phyloP scores from a whole-genome alignment of 2,329 filamentous ascomycete genomes.

The Fusarium sp. region DNA sequence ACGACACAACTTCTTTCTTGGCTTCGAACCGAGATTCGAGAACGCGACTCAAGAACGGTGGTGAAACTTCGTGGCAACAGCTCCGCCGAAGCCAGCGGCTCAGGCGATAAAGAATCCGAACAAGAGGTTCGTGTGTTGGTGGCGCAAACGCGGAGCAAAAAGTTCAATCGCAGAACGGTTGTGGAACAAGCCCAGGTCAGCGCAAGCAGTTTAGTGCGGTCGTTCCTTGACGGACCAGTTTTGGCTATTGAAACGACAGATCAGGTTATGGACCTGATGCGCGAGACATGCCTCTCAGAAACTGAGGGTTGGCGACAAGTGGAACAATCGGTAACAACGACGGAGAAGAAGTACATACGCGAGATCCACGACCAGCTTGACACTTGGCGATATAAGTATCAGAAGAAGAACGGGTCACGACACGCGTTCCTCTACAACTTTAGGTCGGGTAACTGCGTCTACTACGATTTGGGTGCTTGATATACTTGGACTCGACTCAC shows the following conservation, averaged over 20 bases:
- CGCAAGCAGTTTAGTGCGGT: slow-evolving; percentile 74
- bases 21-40: slow-evolving; percentile 85
- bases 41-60: slow-evolving; percentile 76
- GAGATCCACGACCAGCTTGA: slow-evolving; percentile 85
- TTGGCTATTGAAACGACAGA: slow-evolving; percentile 91
- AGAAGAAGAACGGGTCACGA: slow-evolving; percentile 67
- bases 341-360: slow-evolving; percentile 84
- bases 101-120: slow-evolving; percentile 60
- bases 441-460: slow-evolving; percentile 84
- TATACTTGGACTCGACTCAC: background rate
- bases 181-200: slow-evolving; percentile 81
- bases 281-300: slow-evolving; percentile 82
- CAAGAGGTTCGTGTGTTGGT: slow-evolving; percentile 89
- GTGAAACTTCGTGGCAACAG: slow-evolving; percentile 58
- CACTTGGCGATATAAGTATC: slow-evolving; percentile 73
- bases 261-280: slow-evolving; percentile 82
- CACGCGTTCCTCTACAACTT: slow-evolving; percentile 96
- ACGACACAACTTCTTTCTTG: slow-evolving; percentile 81
- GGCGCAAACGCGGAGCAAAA: slow-evolving; percentile 87
- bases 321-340: slow-evolving; percentile 82
- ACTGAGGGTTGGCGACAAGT: slow-evolving; percentile 86
- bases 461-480: slow-evolving; percentile 80
- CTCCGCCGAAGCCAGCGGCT: slow-evolving; percentile 50
- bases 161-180: slow-evolving; percentile 88
- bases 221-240: slow-evolving; percentile 83